phyloP scores from a whole-genome alignment of 371 early-diverging fungal species.

The Circinella minor region DNA sequence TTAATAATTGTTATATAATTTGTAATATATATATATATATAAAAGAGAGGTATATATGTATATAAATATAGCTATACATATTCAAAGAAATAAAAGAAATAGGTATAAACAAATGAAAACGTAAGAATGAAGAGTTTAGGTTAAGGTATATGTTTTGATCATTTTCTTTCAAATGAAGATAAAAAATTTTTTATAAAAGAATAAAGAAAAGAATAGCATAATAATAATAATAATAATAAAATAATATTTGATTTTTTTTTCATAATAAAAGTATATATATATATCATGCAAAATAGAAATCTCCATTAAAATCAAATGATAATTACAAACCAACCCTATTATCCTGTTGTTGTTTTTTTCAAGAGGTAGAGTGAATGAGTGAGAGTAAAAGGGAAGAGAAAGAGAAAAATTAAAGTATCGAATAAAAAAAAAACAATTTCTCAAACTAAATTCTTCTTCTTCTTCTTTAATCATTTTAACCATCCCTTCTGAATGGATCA shows the following conservation, averaged over 20 bases:
- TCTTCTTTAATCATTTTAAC: constrained; percentile 7
- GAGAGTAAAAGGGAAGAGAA: too few species aligned
- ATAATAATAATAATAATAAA: too few species aligned
- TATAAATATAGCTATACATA: constrained; percentile 1
- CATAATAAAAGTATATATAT: too few species aligned
- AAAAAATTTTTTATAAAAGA: too few species aligned
- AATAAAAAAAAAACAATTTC: background rate
- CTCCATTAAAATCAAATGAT: too few species aligned
- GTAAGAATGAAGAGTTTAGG: background rate
- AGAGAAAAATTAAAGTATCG: background rate
- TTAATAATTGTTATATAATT: background rate
- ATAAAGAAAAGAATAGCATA: too few species aligned
- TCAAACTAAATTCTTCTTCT: background rate
- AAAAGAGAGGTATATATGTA: constrained; percentile 8
- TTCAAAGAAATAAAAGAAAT: background rate
- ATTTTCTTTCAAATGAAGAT: too few species aligned
- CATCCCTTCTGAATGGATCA: constrained; percentile 33
- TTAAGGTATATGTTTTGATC: background rate
- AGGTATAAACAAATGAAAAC: background rate
- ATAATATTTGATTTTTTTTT: too few species aligned
- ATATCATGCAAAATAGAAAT: too few species aligned
- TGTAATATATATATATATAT: constrained; percentile 7
- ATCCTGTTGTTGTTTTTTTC: too few species aligned
- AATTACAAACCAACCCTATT: too few species aligned
- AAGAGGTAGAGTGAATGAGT: too few species aligned